Base-by-base conservation (phyloP, 2,329 filamentous ascomycete species). In the Colletotrichum sp. region DNA sequence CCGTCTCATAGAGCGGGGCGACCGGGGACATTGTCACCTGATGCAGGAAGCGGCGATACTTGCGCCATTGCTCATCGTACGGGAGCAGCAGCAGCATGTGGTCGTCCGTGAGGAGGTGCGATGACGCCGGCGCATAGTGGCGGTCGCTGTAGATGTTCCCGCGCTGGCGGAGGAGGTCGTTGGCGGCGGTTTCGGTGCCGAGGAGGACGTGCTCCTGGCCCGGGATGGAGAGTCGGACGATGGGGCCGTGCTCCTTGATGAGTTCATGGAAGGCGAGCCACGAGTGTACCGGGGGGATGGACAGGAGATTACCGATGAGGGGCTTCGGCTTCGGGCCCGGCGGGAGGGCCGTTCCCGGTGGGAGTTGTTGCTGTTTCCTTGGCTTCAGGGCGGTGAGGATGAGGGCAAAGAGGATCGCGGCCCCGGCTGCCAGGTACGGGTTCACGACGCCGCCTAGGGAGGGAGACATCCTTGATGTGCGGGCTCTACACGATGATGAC, bases 221-320 rank as follows among this genome's bases (percentile, higher is more conserved):
- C 7, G 85, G 86, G 68, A 90, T 84, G 55, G 84, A 83, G 36
- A 89, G 79, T 12, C 84, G 84, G 77, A 85, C 88, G 34, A 90
- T 84, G 7, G 85, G 81, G 3, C 88, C 83, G 70, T 84, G 82
- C 68, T 81, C 74, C 18, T 84, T 78, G 28, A 81, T 79, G 82
- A 84, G 86, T 30, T 82, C 79, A 16, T 83, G 79, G 80, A 87
- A 87, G 69, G 86, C 83, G 18, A 87, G 77, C 86, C 86, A 88
- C 28, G 81, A 83, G 77, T 86, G 81, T 24, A 78, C 75, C 9
- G 80, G 79, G 9, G 83, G 84, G 12, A 86, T 81, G 36, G 84
- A 80, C 5, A 79, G 78, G 18, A 86, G 77, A 65, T 85, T 85
- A 21, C 85, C 84, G 34, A 86, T 49, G 26, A 79, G 26, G 18